These are phyloP conservation scores for Strobilomyces echinocephalus DNA, from an alignment of 768 basidiomycete genomes.

Conservation along the genomic window DNA sequence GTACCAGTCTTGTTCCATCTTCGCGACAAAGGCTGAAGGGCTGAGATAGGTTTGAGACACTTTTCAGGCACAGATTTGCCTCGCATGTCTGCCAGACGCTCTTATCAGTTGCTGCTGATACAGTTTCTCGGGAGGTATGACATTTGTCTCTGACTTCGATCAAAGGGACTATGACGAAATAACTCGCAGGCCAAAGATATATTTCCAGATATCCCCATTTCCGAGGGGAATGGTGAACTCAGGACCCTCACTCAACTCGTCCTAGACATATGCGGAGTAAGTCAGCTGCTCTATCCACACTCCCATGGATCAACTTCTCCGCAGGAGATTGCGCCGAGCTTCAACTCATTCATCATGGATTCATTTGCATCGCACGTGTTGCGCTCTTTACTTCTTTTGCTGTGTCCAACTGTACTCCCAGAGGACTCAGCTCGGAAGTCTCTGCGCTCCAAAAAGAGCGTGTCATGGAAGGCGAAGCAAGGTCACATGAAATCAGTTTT, in stretches of 20 bases:
- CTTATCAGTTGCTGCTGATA: constrained; percentile 59
- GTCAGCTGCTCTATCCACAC: constrained; percentile 12
- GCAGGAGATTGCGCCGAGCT: constrained; percentile 66
- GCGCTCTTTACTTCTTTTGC: constrained; percentile 69
- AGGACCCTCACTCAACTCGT: constrained; percentile 60
- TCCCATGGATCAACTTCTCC: constrained; percentile 14
- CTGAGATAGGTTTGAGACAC: constrained; percentile 49
- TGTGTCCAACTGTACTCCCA: constrained; percentile 57
- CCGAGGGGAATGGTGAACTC: constrained; percentile 59
- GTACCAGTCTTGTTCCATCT: constrained; percentile 30
- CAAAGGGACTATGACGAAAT: not conserved
- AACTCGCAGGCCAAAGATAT: constrained; percentile 49
- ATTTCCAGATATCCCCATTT: constrained; percentile 43
- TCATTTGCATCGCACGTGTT: constrained; percentile 90
- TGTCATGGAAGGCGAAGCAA: constrained; percentile 76
- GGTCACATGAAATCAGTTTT: constrained; percentile 81
- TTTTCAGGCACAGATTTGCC: constrained; percentile 81
- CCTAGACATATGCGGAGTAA: constrained; percentile 60
- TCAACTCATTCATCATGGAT: constrained; percentile 69
- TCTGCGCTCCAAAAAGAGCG: constrained; percentile 81
- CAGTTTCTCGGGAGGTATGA: constrained; percentile 64
- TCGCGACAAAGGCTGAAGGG: constrained; percentile 2
- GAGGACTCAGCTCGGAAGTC: constrained; percentile 36
- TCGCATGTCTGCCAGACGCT: constrained; percentile 95
- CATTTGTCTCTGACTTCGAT: not conserved